Evolutionary conservation across 495 filamentous ascomycete genomes (phyloP), one percentile per base, ranked within the genome.

Genomic region (Podospora comata): DNA sequence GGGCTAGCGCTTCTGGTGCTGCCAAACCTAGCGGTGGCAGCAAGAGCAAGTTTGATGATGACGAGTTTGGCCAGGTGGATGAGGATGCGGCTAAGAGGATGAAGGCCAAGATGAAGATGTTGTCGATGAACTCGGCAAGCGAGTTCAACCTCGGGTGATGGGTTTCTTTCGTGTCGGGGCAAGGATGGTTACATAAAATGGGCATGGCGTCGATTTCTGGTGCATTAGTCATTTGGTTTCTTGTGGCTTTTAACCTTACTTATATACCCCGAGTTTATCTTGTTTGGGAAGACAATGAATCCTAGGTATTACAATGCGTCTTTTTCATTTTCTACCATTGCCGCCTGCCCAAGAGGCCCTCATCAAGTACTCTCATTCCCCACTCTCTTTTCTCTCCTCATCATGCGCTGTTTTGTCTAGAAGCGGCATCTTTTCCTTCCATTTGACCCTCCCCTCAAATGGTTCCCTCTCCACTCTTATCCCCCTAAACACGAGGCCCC

Each of bases 81-180:
- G 83, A 86, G 65, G 88, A 89, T 64, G 93, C 89, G 18, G 88
- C 85, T 55, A 83, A 81, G 73, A 88, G 88, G 82, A 96, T 96
- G 89, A 83, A 85, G 70, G 85, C 61, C 30, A 32, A 82, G 79
- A 95, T 95, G 87, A 90, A 94, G 87, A 90, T 82, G 81, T 84
- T 88, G 76, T 83, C 90, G 34, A 91, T 92, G 87, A 84, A 87
- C 73, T 84, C 84, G 28, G 89, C 92, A 15, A 87, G 84, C 72
- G 93, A 97, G 79, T 97, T 97, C 76, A 97, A 97, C 79, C 85
- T 97, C 74, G 93, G 92, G 4, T 97, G 65, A 72, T n/a, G 32
- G 48, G 48, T 4, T 7, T 13, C 7, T 48, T 16, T 48, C 2
- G 13, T 4, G 13, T 48, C 5, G 34, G 20, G 39, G n/a, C 53